Conservation (phyloP, 371 early-diverging fungal genomes). For the Mortierella sp. region DNA sequence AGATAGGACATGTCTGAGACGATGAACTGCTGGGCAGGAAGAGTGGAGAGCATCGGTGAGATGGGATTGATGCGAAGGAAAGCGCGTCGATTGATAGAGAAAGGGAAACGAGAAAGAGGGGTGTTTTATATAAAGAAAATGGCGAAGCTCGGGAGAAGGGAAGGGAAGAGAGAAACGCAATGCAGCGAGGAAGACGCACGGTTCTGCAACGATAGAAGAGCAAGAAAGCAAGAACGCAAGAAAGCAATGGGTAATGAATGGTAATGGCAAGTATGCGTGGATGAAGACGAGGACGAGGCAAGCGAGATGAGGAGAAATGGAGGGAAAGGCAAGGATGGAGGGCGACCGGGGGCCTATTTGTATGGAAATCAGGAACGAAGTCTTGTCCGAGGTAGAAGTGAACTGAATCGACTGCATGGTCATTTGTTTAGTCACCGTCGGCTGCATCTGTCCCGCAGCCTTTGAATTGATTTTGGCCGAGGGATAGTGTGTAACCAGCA, state of each 20-base stretch:
- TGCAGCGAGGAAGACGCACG: not conserved
- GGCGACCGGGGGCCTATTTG: constrained; percentile 5
- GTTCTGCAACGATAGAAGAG: not conserved
- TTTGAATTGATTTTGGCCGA: no score
- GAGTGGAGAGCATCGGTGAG: constrained; percentile 12
- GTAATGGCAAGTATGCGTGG: not conserved
- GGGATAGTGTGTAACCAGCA: no score
- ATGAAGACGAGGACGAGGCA: not conserved
- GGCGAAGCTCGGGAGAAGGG: not conserved
- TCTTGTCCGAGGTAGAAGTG: no score
- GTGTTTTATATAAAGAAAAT: not conserved
- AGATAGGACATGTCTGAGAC: not conserved
- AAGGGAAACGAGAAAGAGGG: constrained; percentile 6
- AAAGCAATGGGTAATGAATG: not conserved
- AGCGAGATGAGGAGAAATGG: not conserved
- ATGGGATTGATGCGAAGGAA: not conserved
- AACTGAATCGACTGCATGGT: no score
- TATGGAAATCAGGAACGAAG: constrained; percentile 1
- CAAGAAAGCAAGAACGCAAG: not conserved
- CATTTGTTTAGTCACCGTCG: no score
- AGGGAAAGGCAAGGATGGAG: not conserved
- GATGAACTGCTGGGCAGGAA: not conserved
- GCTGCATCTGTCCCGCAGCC: no score
- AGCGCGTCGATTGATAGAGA: no score
- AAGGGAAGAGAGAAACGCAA: not conserved